Conservation (phyloP, 257 asterid species). For the Nicotiana undulata region DNA sequence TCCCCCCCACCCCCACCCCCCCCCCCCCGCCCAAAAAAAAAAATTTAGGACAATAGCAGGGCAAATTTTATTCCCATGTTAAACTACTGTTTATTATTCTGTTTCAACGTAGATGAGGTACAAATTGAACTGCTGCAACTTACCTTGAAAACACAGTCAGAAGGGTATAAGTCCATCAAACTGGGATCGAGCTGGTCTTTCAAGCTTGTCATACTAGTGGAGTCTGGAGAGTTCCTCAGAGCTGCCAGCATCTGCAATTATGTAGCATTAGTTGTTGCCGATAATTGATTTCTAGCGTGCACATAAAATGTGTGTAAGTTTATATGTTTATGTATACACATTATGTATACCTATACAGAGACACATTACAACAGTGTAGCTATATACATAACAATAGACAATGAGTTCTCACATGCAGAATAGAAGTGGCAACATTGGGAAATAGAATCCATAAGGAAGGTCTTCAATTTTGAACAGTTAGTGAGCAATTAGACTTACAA, state of each 20-base stretch:
- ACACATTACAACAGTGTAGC: neutral
- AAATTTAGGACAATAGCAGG: neutral
- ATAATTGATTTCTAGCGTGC: neutral
- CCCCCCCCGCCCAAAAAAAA: too few species aligned
- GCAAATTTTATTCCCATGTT: neutral
- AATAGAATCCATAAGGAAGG: neutral
- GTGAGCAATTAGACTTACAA: conserved; percentile 47
- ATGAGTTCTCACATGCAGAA: neutral
- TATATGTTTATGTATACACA: neutral
- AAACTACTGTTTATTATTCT: neutral
- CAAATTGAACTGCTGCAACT: neutral
- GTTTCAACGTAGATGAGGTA: neutral
- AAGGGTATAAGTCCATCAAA: conserved; percentile 78
- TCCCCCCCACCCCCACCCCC: too few species aligned
- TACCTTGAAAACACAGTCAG: conserved; percentile 95
- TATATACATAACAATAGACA: neutral
- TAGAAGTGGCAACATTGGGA: neutral
- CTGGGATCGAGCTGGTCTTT: conserved; percentile 75
- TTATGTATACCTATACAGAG: neutral
- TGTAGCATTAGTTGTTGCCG: conserved; percentile 9
- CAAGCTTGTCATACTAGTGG: conserved; percentile 71
- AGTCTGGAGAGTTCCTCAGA: conserved; percentile 67
- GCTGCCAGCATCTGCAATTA: conserved; percentile 82
- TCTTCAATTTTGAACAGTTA: neutral
- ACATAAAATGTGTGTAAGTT: neutral